phyloP scores from a whole-genome alignment of 176 grass and related monocot genomes.

The Echinochloa phyllopogon region DNA sequence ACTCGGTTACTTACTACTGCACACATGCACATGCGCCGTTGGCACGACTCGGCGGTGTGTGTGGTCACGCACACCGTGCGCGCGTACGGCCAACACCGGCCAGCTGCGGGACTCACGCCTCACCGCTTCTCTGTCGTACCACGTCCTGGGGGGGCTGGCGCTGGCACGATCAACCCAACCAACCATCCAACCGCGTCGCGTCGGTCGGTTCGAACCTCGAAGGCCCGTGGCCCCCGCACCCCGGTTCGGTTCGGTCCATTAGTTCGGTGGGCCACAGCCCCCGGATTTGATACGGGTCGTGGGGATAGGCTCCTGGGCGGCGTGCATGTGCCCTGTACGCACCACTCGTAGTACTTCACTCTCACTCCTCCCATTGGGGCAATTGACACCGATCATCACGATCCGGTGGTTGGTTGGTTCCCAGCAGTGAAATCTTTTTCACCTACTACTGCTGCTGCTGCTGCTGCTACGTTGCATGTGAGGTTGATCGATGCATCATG shows the following conservation, averaged over 20 bases:
- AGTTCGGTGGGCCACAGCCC: conserved; percentile 21
- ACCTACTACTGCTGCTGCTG: not conserved
- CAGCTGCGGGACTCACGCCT: not conserved
- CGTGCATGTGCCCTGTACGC: conserved; percentile 24
- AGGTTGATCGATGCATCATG: not conserved
- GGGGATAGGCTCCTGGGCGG: not conserved
- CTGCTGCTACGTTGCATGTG: not conserved
- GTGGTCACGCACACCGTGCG: not conserved
- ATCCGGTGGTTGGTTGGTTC: not conserved
- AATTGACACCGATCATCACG: not conserved
- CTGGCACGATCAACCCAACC: not conserved
- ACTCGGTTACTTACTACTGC: not conserved
- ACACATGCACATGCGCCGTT: not conserved
- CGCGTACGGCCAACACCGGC: not conserved
- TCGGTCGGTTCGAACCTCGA: conserved; percentile 37
- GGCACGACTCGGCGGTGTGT: not conserved
- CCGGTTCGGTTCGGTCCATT: conserved; percentile 14
- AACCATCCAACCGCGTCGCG: not conserved
- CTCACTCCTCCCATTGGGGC: not conserved
- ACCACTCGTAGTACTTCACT: not conserved
- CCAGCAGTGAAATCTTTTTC: not conserved
- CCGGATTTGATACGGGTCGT: conserved; percentile 42
- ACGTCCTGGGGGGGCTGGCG: not conserved
- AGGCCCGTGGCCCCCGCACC: not conserved
- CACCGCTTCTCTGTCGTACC: not conserved